Base-by-base conservation (phyloP, 192 early-diverging fungal genomes). In the Coemansia sp. region DNA sequence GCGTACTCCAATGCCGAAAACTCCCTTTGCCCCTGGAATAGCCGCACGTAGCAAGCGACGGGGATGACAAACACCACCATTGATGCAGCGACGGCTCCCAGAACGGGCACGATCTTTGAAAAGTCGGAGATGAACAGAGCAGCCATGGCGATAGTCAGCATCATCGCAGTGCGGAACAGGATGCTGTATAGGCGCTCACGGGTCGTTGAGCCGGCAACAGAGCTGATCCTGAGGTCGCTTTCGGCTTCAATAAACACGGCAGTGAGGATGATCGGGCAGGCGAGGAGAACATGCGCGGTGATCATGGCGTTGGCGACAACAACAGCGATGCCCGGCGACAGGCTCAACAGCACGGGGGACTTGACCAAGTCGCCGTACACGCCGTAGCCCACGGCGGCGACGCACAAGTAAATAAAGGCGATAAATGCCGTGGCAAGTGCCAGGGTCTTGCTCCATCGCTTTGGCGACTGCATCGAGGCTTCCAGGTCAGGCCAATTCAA, bases 401-500 rank as follows among this genome's bases (percentile, higher is more conserved):
- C 86, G 42, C 90, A 68, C 14, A 90, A 47, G 73, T 96, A 94
- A 70, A 96, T 86, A 11, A 79, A 37, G 0, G 87, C 85, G 61
- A 93, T 91, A 20, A 90, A 89, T 3, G 74, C 74, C 32, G 94
- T 81, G 41, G 87, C 86, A n/a, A 84, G 74, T 6, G 82, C 76
- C 45, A 92, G 74, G 3, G 92, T 92, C 46, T 74, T 86, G 76
- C 80, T 80, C 87, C 92, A 96, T 49, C 86, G 49, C 36, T 82
- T 72, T 19, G 91, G 92, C 22, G 89, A 83, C 53, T 84, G 79
- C 93, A 96, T 94, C 17, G 89, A 89, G 9, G 85, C 86, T 62
- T 96, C 92, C 20, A 96, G 86, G 60, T 93, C 88, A 24, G 93
- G 90, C 81, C 93, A 96, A 38, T 94, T 90, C 19, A 87, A 87